Percentiles rank a stretch among this genome's conserved stretches.
Evolutionary conservation across 73 alveolate genomes (phyloP).

Genomic region (Paramecium caudatum): DNA sequence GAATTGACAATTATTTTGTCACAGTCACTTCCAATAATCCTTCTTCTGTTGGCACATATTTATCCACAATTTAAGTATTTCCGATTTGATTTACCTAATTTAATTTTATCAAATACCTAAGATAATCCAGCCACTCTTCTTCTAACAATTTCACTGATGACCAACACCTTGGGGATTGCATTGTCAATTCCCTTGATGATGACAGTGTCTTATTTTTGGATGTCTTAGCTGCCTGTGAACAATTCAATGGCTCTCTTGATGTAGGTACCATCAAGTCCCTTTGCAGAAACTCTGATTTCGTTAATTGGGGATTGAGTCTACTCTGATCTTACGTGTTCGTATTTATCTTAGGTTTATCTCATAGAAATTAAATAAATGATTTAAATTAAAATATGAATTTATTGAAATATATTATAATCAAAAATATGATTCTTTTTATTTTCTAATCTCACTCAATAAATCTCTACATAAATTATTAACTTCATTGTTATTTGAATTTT

Average conservation of each 20-base stretch:
- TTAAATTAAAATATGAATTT: constrained; percentile 38
- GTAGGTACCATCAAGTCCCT: constrained; percentile 42
- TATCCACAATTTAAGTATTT: constrained; percentile 52
- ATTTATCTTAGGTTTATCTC: constrained; percentile 26
- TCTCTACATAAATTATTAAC: too few relatives aligned
- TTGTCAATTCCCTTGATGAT: constrained; percentile 52
- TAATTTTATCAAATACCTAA: neutral
- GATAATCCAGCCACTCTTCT: constrained; percentile 60
- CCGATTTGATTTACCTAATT: constrained; percentile 4
- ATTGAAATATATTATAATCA: too few relatives aligned
- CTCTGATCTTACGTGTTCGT: constrained; percentile 17
- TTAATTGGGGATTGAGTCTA: constrained; percentile 1
- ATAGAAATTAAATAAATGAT: constrained; percentile 31
- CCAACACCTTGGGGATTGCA: constrained; percentile 57
- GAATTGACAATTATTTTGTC: constrained; percentile 47
- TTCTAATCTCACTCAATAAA: too few relatives aligned
- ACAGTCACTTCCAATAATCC: constrained; percentile 64
- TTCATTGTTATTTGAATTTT: too few relatives aligned
- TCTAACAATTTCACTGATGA: constrained; percentile 59
- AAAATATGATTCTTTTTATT: too few relatives aligned
- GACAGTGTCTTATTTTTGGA: constrained; percentile 14
- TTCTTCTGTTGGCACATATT: constrained; percentile 54
- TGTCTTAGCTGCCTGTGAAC: neutral
- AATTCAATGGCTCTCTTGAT: constrained; percentile 66
- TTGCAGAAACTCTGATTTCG: constrained; percentile 57